phyloP scores from a whole-genome alignment of 106 monocot genomes.

The Posidonia australis region DNA sequence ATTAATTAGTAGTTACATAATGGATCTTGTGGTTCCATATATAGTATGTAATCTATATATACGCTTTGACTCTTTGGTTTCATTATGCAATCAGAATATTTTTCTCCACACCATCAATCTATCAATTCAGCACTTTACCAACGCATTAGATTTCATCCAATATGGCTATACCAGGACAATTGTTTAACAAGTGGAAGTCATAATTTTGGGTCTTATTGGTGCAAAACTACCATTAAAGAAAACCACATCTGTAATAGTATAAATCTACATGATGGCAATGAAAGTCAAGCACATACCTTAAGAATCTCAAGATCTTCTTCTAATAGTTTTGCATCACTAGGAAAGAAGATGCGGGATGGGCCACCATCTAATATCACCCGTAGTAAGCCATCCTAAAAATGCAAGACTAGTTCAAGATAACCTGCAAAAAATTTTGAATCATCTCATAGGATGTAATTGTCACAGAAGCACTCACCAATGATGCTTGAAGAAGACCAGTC shows the following conservation, averaged over 20 bases:
- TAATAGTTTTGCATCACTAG: conserved; percentile 70
- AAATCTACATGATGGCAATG: conserved; percentile 2
- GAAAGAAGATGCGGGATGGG: conserved; percentile 56
- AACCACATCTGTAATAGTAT: neutral
- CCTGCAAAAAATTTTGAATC: neutral
- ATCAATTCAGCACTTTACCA: too few relatives aligned
- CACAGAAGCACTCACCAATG: conserved; percentile 37
- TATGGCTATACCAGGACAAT: too few relatives aligned
- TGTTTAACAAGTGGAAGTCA: too few relatives aligned
- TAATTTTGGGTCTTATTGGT: too few relatives aligned
- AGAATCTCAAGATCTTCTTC: conserved; percentile 85
- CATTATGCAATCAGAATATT: too few relatives aligned
- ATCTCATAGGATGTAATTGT: neutral
- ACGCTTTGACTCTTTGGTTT: too few relatives aligned
- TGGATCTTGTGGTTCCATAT: too few relatives aligned
- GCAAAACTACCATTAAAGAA: too few relatives aligned
- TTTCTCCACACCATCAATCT: too few relatives aligned
- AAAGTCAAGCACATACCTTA: conserved; percentile 35
- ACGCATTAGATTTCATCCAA: too few relatives aligned
- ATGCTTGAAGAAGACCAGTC: conserved; percentile 96
- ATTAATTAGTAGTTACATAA: too few relatives aligned
- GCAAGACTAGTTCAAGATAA: conserved; percentile 2
- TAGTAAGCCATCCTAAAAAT: conserved; percentile 64
- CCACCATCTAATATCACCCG: conserved; percentile 91
- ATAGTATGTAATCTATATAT: too few relatives aligned